Base-by-base conservation (phyloP, 345 rosid genomes). In the Hevea brasiliensis region DNA sequence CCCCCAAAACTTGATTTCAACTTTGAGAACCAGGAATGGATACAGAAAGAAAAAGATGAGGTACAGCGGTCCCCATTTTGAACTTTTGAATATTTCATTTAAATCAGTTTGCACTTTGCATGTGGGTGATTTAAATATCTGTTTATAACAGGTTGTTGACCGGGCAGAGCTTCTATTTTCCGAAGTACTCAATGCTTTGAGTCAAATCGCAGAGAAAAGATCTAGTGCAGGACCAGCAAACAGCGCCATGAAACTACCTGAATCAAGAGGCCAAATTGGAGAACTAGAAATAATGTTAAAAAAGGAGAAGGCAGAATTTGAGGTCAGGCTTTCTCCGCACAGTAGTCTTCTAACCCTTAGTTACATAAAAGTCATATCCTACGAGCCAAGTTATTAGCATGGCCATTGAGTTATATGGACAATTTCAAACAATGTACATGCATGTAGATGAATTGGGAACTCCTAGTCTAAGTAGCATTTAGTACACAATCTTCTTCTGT, bases 131-230 rank as follows among this genome's bases (percentile, higher is more conserved):
- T 27, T 77, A 68, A 41, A 73, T 75, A 24, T 81, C 72, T 73
- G 66, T 54, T 78, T 71, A 29, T 67, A 37, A 50, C 88, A 95
- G 99, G 89, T 95, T 79, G 84, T 87, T 57, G 73, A 80, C 65
- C 86, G 73, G 70, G 95, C 94, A 41, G 93, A 89, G 70, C 94
- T 86, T 79, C 88, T 96, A 27, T 93, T 93, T 86, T 84, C 94
- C 61, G 93, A 91, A 81, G 90, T 93, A 29, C 86, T 86, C 67
- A 84, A 87, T 81, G 81, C 91, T 69, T 86, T 93, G 60, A 59
- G 90, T 81, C 84, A 83, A 79, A 83, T 96, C 47, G 72, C 79
- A 24, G 87, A 84, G 70, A 86, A 83, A 78, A 84, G 72, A 69
- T 64, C 77, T 44, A 65, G 74, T 55, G 80, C 80, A 35, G 74